These are phyloP conservation scores for Calonectria henricotiae DNA, from an alignment of 2,329 filamentous ascomycete genomes.

Conservation along the genomic window DNA sequence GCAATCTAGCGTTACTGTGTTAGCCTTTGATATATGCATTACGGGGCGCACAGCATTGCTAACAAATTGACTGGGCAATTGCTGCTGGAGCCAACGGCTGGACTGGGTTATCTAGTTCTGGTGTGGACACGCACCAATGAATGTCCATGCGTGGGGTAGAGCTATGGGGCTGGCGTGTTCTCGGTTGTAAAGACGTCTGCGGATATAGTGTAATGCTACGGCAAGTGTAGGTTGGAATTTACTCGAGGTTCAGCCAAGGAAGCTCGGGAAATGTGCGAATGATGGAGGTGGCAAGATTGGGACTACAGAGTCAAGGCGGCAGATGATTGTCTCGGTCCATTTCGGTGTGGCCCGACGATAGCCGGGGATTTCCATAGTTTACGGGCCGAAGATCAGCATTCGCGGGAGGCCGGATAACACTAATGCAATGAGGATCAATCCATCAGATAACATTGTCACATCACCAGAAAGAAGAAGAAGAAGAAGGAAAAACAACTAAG, in stretches of 20 bases:
- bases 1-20: background rate
- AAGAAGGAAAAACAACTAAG: too few relatives aligned
- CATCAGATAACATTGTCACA: background rate
- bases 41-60: background rate
- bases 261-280: background rate
- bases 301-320: background rate
- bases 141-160: background rate
- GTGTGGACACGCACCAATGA: background rate
- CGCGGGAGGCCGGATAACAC: background rate
- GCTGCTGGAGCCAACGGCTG: background rate
- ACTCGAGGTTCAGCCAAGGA: background rate
- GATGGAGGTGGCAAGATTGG: conserved; percentile 4
- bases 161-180: background rate
- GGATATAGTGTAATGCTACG: conserved; percentile 7
- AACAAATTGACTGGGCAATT: background rate
- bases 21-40: background rate
- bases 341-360: conserved; percentile 7
- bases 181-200: background rate
- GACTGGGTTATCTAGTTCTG: background rate
- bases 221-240: too few relatives aligned
- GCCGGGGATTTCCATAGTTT: conserved; percentile 5
- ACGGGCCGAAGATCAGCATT: background rate
- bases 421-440: background rate
- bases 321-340: background rate
- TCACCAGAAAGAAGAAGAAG: background rate